Evolutionary conservation across 352 stramenopile species (phyloP).

Genomic region (Phytophthora quininea): DNA sequence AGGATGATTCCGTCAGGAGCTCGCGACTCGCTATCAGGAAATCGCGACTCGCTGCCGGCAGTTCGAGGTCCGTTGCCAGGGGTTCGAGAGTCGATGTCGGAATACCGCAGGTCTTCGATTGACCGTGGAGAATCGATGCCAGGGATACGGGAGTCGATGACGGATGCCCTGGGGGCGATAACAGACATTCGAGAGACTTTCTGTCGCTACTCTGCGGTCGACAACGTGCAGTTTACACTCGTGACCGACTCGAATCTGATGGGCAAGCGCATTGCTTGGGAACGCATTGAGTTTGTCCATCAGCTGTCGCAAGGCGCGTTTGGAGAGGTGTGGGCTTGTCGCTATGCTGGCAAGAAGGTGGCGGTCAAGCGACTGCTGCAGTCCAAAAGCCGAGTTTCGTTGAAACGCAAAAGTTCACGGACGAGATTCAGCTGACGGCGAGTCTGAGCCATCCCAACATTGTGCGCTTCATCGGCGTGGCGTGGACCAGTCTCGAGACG

Average conservation of each 20-base stretch:
- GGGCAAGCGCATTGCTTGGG: constrained; percentile 42
- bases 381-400: constrained; percentile 41
- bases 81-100: constrained; percentile 28
- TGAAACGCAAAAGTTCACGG: constrained; percentile 48
- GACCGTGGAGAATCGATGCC: constrained; percentile 9
- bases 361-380: constrained; percentile 59
- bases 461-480: constrained; percentile 51
- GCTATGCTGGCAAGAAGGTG: constrained; percentile 40
- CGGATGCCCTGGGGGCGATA: constrained; percentile 27
- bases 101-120: constrained; percentile 12
- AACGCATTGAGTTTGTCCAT: constrained; percentile 46
- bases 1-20: not conserved
- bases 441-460: constrained; percentile 53
- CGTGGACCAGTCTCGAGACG: constrained; percentile 56
- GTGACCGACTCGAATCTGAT: constrained; percentile 44
- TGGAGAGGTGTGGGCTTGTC: constrained; percentile 60
- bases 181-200: constrained; percentile 33
- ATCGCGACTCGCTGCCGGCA: not conserved
- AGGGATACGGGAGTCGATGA: constrained; percentile 17
- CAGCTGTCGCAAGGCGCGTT: constrained; percentile 50
- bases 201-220: constrained; percentile 25
- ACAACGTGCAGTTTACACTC: constrained; percentile 38
- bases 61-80: constrained; percentile 20
- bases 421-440: constrained; percentile 56
- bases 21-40: not conserved